Percentiles rank a stretch among this genome's conserved stretches.
These are phyloP conservation scores for Amauroascus verrucosus DNA, from an alignment of 2,329 filamentous ascomycete genomes.

Conservation along the genomic window DNA sequence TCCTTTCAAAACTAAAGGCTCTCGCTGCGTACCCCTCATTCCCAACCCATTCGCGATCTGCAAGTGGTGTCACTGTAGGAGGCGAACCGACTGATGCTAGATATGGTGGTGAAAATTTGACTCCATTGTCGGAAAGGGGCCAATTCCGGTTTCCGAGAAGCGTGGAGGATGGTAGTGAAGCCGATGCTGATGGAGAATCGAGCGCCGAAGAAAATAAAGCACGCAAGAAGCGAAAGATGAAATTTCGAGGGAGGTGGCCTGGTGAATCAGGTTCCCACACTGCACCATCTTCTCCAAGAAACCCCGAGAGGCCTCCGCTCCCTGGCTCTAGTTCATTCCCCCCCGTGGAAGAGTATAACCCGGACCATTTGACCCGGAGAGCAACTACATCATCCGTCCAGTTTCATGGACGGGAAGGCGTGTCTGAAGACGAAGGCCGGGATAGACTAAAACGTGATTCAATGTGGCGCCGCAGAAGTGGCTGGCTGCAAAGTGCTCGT, in stretches of 20 bases:
- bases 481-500: constrained; percentile 43
- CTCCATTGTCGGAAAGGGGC: constrained; percentile 41
- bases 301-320: constrained; percentile 30
- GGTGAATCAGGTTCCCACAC: constrained; percentile 49
- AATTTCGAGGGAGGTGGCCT: constrained; percentile 52
- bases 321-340: constrained; percentile 36
- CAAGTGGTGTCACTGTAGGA: constrained; percentile 39
- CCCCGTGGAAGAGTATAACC: constrained; percentile 38
- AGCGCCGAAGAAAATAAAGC: constrained; percentile 64
- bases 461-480: constrained; percentile 50
- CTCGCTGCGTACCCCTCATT: constrained; percentile 49
- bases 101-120: constrained; percentile 31
- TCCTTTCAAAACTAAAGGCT: constrained; percentile 71
- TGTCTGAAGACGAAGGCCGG: constrained; percentile 67
- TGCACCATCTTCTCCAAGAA: constrained; percentile 56
- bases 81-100: constrained; percentile 31
- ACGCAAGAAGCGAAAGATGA: constrained; percentile 49
- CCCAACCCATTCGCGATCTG: constrained; percentile 41
- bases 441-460: constrained; percentile 48
- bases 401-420: constrained; percentile 49
- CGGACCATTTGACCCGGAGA: constrained; percentile 49
- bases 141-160: constrained; percentile 45
- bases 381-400: constrained; percentile 54
- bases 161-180: constrained; percentile 55
- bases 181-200: constrained; percentile 71